These are phyloP conservation scores for Metroxylon sagu DNA, from an alignment of 176 grass and related monocot genomes.

Conservation along the genomic window DNA sequence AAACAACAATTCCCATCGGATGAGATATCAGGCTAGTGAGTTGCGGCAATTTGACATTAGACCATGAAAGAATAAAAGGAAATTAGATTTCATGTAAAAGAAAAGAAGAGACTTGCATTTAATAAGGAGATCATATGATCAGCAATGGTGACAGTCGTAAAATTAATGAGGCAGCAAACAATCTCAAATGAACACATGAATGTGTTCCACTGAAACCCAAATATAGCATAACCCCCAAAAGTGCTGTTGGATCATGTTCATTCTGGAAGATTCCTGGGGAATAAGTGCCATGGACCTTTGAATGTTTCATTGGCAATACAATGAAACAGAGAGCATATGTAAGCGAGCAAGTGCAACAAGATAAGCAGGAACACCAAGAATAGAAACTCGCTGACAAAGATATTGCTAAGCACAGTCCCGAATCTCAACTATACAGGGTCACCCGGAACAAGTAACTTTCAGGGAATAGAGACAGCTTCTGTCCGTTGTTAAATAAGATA, in stretches of 20 bases:
- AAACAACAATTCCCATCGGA: slow-evolving; percentile 72
- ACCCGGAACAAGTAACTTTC: slow-evolving; percentile 99
- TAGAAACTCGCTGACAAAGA: too few species aligned
- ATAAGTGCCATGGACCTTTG: slow-evolving; percentile 86
- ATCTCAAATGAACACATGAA: too few species aligned
- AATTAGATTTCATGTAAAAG: too few species aligned
- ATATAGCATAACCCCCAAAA: slow-evolving; percentile 68
- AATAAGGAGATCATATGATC: too few species aligned
- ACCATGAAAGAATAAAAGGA: not conserved
- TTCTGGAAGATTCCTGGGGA: slow-evolving; percentile 97
- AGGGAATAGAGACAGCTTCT: slow-evolving; percentile 82
- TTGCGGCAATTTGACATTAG: not conserved
- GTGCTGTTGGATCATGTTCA: slow-evolving; percentile 87
- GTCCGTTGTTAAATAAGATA: slow-evolving; percentile 91
- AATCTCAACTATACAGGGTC: not conserved
- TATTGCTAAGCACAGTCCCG: too few species aligned
- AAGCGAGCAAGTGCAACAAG: not conserved
- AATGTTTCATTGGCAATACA: slow-evolving; percentile 62
- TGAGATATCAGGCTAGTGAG: slow-evolving; percentile 16
- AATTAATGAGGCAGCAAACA: too few species aligned
- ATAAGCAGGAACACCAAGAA: too few species aligned
- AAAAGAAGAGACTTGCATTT: too few species aligned
- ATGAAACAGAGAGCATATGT: slow-evolving; percentile 13
- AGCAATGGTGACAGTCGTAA: too few species aligned
- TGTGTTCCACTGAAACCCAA: not conserved